These are phyloP conservation scores for Nepenthes mirabilis DNA, from an alignment of 148 eudicot species.

Conservation along the genomic window DNA sequence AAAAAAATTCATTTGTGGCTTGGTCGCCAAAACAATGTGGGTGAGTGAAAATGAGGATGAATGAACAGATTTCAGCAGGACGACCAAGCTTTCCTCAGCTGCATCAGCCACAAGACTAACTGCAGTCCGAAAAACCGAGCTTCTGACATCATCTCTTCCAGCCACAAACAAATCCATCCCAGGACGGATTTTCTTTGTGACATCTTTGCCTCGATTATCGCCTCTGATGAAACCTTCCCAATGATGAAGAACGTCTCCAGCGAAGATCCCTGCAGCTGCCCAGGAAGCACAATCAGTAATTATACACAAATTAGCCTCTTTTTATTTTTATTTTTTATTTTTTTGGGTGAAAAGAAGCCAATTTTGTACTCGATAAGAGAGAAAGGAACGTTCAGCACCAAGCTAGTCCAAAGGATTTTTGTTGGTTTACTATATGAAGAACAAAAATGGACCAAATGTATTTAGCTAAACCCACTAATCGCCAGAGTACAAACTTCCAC, in stretches of 20 bases:
- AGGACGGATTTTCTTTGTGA: slow-evolving; percentile 36
- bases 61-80: slow-evolving; percentile 15
- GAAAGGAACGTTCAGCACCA: too few species aligned
- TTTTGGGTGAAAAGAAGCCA: too few species aligned
- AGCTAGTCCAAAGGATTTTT: too few species aligned
- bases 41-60: not conserved
- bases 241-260: slow-evolving; percentile 76
- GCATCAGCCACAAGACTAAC: slow-evolving; percentile 58
- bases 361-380: too few species aligned
- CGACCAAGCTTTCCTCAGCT: slow-evolving; percentile 30
- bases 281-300: slow-evolving; percentile 3
- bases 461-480: too few species aligned
- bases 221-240: slow-evolving; percentile 89
- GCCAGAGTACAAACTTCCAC: too few species aligned
- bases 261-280: slow-evolving; percentile 69
- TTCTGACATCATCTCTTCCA: slow-evolving; percentile 44
- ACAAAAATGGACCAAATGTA: too few species aligned
- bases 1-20: too few species aligned
- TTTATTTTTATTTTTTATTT: too few species aligned
- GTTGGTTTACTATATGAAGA: too few species aligned
- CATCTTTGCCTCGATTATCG: slow-evolving; percentile 54
- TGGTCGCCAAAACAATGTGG: too few species aligned
- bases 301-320: not conserved
- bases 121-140: slow-evolving; percentile 64
- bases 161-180: slow-evolving; percentile 40